Evolutionary conservation across 768 basidiomycete species (phyloP).

Genomic region (Zangia roseola): DNA sequence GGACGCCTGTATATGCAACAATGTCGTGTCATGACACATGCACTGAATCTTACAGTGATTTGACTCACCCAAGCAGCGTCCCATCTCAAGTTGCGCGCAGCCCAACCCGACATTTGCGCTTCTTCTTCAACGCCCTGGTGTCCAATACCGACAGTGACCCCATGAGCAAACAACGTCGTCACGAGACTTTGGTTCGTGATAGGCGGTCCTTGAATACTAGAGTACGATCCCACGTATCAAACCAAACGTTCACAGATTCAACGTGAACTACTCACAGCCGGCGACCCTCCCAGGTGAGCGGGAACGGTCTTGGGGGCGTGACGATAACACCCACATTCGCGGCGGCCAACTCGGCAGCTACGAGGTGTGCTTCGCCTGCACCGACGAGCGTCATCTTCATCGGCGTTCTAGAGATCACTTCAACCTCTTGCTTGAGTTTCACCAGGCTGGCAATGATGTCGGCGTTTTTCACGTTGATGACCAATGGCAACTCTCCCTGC

Average conservation of each 20-base stretch:
- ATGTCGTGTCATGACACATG: neutral
- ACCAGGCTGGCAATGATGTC: constrained; percentile 76
- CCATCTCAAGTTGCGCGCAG: constrained; percentile 86
- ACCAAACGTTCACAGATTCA: neutral
- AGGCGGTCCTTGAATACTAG: constrained; percentile 69
- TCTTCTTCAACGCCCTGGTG: constrained; percentile 42
- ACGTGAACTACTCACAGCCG: constrained; percentile 48
- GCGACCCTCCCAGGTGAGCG: constrained; percentile 60
- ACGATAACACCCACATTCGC: constrained; percentile 73
- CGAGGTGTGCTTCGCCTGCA: constrained; percentile 51
- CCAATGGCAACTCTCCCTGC: constrained; percentile 61
- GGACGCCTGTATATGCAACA: constrained; percentile 25
- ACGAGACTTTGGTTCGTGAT: constrained; percentile 64
- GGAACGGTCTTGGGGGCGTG: constrained; percentile 61
- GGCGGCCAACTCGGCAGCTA: constrained; percentile 46
- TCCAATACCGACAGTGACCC: constrained; percentile 66
- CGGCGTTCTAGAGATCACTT: constrained; percentile 29
- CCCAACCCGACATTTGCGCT: constrained; percentile 76
- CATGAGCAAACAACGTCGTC: constrained; percentile 53
- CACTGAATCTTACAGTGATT: neutral
- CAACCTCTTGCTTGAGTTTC: constrained; percentile 54
- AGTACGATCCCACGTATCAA: neutral
- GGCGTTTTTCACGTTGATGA: constrained; percentile 65
- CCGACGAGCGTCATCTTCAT: constrained; percentile 54
- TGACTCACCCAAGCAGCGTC: constrained; percentile 91